Percentiles rank a stretch among this genome's conserved stretches.
phyloP scores from a whole-genome alignment of 345 rosid genomes.

The Streptanthus diversifolius region DNA sequence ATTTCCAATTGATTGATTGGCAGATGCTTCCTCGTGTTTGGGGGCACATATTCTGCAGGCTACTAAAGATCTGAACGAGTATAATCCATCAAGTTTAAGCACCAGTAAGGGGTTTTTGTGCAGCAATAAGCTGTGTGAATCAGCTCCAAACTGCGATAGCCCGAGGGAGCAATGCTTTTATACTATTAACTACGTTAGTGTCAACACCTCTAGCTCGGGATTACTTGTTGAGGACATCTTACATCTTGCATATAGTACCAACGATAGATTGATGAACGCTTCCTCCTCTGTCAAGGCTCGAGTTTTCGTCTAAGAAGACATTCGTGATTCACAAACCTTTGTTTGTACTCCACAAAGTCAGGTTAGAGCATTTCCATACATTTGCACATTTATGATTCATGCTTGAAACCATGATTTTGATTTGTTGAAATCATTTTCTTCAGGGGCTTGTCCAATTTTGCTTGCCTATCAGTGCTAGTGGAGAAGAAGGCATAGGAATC shows the following conservation, averaged over 20 bases:
- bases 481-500: slow-evolving; percentile 47
- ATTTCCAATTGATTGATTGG: slow-evolving; percentile 90
- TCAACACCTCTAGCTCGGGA: slow-evolving; percentile 76
- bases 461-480: slow-evolving; percentile 64
- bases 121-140: slow-evolving; percentile 63
- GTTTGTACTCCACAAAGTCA: slow-evolving; percentile 51
- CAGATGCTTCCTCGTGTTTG: slow-evolving; percentile 94
- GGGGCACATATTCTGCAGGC: slow-evolving; percentile 97
- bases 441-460: slow-evolving; percentile 62
- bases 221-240: slow-evolving; percentile 65
- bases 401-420: neutral
- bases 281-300: slow-evolving; percentile 56
- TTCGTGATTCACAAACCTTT: slow-evolving; percentile 70
- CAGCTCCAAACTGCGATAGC: slow-evolving; percentile 50
- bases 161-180: slow-evolving; percentile 70
- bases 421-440: slow-evolving; percentile 12
- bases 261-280: slow-evolving; percentile 25
- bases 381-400: neutral
- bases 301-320: slow-evolving; percentile 64
- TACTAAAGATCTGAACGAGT: slow-evolving; percentile 73
- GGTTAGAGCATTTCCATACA: slow-evolving; percentile 39
- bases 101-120: slow-evolving; percentile 70
- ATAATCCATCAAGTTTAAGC: slow-evolving; percentile 64
- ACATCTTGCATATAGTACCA: slow-evolving; percentile 54
- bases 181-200: slow-evolving; percentile 43